A percentile compares a stretch with the other conserved stretches of the same genome.
These are phyloP conservation scores for Metschnikowia lachancei DNA, from an alignment of 805 yeast species.

Conservation along the genomic window DNA sequence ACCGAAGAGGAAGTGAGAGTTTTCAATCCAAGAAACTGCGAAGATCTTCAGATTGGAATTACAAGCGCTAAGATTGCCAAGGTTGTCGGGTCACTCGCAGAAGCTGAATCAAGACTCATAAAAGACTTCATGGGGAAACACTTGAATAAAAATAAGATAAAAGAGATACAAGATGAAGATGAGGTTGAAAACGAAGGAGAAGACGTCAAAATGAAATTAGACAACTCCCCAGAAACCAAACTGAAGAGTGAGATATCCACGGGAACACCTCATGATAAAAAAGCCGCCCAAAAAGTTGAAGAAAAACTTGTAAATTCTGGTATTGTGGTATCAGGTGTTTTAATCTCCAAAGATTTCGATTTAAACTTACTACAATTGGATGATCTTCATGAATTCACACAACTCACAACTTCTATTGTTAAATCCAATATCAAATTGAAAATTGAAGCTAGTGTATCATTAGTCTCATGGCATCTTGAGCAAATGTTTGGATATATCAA, in stretches of 20 bases:
- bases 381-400: conserved; percentile 86
- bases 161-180: conserved; percentile 24
- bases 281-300: conserved; percentile 3
- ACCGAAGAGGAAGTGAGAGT: conserved; percentile 89
- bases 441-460: conserved; percentile 75
- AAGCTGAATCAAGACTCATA: conserved; percentile 34
- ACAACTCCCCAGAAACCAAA: conserved; percentile 29
- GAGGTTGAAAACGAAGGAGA: conserved; percentile 7
- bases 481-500: conserved; percentile 93
- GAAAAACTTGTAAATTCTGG: conserved; percentile 25
- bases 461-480: conserved; percentile 83
- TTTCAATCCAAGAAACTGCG: conserved; percentile 89
- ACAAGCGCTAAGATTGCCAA: conserved; percentile 83
- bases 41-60: conserved; percentile 69
- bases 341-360: conserved; percentile 89
- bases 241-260: conserved; percentile 1
- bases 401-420: conserved; percentile 78
- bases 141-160: conserved; percentile 40
- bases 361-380: conserved; percentile 76
- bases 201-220: conserved; percentile 1
- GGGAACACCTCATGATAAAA: not conserved
- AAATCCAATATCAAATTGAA: conserved; percentile 76
- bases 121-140: conserved; percentile 57
- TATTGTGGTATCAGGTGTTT: conserved; percentile 65
- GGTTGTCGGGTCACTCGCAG: conserved; percentile 54